phyloP scores from a whole-genome alignment of 495 filamentous ascomycete genomes.

The Immersiella caudata region DNA sequence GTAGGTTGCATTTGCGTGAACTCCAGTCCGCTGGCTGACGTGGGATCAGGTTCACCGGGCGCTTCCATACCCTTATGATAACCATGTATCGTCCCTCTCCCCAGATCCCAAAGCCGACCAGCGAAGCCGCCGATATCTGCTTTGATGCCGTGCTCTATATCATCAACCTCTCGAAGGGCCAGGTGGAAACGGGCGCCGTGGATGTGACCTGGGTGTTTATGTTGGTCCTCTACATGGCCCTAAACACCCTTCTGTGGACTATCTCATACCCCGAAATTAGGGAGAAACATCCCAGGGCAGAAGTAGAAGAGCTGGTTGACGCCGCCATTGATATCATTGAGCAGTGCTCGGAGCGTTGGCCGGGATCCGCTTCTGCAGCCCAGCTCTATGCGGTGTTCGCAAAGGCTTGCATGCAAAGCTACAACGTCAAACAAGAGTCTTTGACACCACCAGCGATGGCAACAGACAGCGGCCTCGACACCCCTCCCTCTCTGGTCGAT shows the following conservation, averaged over 20 bases:
- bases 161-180: constrained; percentile 73
- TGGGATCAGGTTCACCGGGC: constrained; percentile 67
- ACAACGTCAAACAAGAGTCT: constrained; percentile 60
- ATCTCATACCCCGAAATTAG: constrained; percentile 84
- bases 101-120: constrained; percentile 81
- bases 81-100: constrained; percentile 85
- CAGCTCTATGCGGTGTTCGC: constrained; percentile 79
- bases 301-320: constrained; percentile 70
- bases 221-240: constrained; percentile 79
- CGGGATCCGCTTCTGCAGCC: constrained; percentile 80
- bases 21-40: neutral
- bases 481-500: constrained; percentile 57
- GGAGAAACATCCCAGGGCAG: constrained; percentile 63
- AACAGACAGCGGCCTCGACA: constrained; percentile 57
- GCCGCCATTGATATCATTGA: constrained; percentile 74
- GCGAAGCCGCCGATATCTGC: constrained; percentile 71
- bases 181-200: constrained; percentile 70
- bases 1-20: constrained; percentile 38
- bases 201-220: constrained; percentile 94
- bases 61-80: constrained; percentile 82
- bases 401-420: constrained; percentile 80
- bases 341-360: constrained; percentile 80
- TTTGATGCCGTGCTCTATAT: constrained; percentile 81
- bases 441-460: constrained; percentile 51
- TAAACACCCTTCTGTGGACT: constrained; percentile 87